phyloP scores from a whole-genome alignment of 495 filamentous ascomycete species.

The Thozetella sp. region DNA sequence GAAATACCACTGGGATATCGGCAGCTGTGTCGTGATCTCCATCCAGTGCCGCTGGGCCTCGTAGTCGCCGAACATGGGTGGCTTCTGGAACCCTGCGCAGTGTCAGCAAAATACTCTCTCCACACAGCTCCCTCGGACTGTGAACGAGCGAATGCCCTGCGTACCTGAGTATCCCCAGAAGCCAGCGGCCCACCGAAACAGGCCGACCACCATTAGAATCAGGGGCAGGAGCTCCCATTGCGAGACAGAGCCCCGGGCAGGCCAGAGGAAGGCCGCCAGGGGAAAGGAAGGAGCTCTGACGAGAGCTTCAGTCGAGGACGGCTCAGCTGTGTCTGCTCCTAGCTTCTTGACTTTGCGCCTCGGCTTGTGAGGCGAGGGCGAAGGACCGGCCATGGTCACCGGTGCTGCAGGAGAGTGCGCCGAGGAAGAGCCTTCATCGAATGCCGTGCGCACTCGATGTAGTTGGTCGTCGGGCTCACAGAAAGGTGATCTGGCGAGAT shows the following conservation, averaged over 20 bases:
- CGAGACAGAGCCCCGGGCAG: constrained; percentile 76
- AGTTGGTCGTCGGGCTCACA: not conserved
- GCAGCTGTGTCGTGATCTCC: constrained; percentile 89
- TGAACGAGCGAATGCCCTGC: constrained; percentile 6
- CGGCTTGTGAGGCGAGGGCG: constrained; percentile 50
- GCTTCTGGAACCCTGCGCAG: constrained; percentile 67
- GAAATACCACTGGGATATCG: constrained; percentile 94
- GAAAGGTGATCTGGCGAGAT: constrained; percentile 2
- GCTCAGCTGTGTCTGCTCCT: constrained; percentile 16
- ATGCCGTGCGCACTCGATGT: constrained; percentile 2
- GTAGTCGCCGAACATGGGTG: constrained; percentile 95
- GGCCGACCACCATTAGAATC: constrained; percentile 84
- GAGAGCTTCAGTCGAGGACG: constrained; percentile 26
- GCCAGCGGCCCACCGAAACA: constrained; percentile 91
- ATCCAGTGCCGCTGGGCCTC: constrained; percentile 99
- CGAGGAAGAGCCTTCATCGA: constrained; percentile 18
- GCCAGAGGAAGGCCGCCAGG: constrained; percentile 89
- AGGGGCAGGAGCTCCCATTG: constrained; percentile 93
- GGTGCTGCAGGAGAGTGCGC: constrained; percentile 10
- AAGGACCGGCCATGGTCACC: constrained; percentile 43
- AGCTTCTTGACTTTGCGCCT: constrained; percentile 48
- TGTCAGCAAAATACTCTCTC: constrained; percentile 2
- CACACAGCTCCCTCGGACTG: not conserved
- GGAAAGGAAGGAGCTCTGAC: constrained; percentile 67
- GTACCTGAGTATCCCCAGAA: constrained; percentile 94